Evolutionary conservation across 2,329 filamentous ascomycete genomes (phyloP), one percentile per base, ranked within the genome.

Genomic region (Diaporthe velutina): DNA sequence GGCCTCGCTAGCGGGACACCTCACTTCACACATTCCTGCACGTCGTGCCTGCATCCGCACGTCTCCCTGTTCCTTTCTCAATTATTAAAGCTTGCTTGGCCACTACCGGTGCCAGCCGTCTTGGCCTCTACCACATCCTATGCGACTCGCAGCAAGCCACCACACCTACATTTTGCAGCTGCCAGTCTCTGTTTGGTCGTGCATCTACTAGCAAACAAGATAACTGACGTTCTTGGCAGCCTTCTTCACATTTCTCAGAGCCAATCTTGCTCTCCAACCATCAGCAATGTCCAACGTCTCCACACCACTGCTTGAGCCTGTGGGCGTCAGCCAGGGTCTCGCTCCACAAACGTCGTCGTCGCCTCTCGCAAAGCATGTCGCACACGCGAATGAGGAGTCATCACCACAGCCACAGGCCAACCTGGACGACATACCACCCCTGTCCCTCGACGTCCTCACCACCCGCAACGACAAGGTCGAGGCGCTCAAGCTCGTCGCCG

Each of bases 171-270:
- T 57, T 52, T 57, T 50, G 19, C 28, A n/a, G 19, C 42, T 33
- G 28, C 60, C 28, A 35, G 19, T 17, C 60, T 66, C 2, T 50
- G 19, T 50, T 67, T 17, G 30, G 30, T 5, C 33, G 19, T 22
- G 6, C 5, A 67, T 9, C n/a, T 22, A 3, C 7, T 12, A 9
- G 25, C n/a, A 28, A 28, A 28, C n/a, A 19, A 38, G n/a, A 30
- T 13, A 54, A 74, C 77, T 79, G 74, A 79, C 77, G n/a, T 35
- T 68, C 50, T 64, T 35, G 60, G 75, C 83, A 97, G 94, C 94
- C 35, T 97, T 97, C 86, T 93, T 97, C 84, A 93, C 92, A 73
- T 96, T 95, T 79, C 88, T 97, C 22, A 92, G 94, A 78, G 93
- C 93, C 77, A 97, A 97, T 81, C 90, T 97, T 73, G 92, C 93